Evolutionary conservation across 2,329 filamentous ascomycete species (phyloP), one percentile per base, ranked within the genome.

Genomic region (Coniochaeta sp.): DNA sequence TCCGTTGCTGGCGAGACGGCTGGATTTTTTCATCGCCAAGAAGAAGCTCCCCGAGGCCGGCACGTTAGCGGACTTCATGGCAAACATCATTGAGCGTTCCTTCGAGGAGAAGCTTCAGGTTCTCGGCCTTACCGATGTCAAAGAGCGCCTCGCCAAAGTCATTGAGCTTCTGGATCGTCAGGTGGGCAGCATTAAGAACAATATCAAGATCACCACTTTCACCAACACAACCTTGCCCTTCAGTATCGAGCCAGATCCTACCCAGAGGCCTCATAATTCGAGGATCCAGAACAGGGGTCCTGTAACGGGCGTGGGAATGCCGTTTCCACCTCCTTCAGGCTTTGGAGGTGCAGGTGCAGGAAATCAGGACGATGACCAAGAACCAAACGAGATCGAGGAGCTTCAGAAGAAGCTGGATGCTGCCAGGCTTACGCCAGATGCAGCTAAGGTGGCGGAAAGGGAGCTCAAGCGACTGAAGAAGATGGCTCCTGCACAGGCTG

Each of bases 401-500:
- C 80, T 99, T 55, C 90, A 92, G 75, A 93, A 93, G 77, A 91
- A 89, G 71, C 79, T 99, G 9, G 86, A 95, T 56, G 88, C 87
- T 54, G 93, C 93, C 0, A 85, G 89, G 64, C 81, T 99, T 47
- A 89, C 89, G 0, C 82, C 89, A 0, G 95, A 99, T 65, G 93
- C 92, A 7, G 83, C 88, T 62, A 97, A 95, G 76, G 86, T 96
- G n/a, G 93, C 92, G 1, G 89, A 96, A 61, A 84, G 93, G 58
- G 95, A 99, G 73, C 74, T 99, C 55, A 90, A 91, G 69, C 83
- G 95, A 24, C 76, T 99, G 63, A 90, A 90, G 69, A 96, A 96
- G 78, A 98, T 98, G 91, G 93, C 91, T 69, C 93, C 95, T 0
- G 91, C 91, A 57, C 95, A 98, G 71, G 93, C 96, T 40, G 95